phyloP scores from a whole-genome alignment of 2,329 filamentous ascomycete species.

The Phialophora chinensis region DNA sequence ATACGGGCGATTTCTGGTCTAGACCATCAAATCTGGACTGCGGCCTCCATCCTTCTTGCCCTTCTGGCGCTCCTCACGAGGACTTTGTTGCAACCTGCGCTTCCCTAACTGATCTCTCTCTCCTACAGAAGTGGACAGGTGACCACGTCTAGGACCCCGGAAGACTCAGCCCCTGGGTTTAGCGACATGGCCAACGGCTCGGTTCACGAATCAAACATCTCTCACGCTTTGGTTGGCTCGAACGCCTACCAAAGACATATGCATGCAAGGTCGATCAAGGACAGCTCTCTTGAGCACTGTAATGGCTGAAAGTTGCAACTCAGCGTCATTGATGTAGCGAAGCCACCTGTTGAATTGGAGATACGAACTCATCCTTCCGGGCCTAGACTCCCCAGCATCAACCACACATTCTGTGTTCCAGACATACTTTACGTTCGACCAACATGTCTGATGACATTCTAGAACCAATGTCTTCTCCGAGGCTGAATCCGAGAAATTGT shows the following conservation, averaged over 20 bases:
- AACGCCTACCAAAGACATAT: background rate
- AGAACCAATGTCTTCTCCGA: background rate
- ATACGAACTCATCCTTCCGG: background rate
- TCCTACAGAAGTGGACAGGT: background rate
- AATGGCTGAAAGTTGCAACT: background rate
- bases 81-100: background rate
- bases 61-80: background rate
- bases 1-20: background rate
- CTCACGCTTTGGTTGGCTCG: background rate
- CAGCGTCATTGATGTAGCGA: background rate
- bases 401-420: background rate
- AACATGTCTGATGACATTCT: background rate
- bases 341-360: background rate
- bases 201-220: background rate
- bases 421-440: background rate
- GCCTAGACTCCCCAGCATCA: background rate
- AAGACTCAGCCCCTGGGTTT: background rate
- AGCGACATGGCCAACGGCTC: background rate
- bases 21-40: background rate
- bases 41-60: background rate
- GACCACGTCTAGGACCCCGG: background rate
- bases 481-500: background rate
- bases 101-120: background rate
- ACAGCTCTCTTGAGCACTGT: background rate
- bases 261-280: conserved; percentile 7